Evolutionary conservation across 352 stramenopile genomes (phyloP).

Genomic region (Phytopythium mirpurense): DNA sequence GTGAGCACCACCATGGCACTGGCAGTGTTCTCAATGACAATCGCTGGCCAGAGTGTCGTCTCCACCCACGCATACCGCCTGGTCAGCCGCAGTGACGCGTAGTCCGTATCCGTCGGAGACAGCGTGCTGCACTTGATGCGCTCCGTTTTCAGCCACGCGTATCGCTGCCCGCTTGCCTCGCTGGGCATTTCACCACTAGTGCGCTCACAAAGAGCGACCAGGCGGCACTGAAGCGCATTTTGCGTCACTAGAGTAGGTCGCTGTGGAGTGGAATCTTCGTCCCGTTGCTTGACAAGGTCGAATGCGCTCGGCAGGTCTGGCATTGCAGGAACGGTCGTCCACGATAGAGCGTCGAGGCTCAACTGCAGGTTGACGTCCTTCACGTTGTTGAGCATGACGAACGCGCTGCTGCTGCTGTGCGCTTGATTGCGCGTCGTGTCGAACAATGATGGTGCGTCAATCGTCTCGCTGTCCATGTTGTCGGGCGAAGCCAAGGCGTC

Average conservation of each 20-base stretch:
- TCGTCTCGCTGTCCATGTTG: neutral
- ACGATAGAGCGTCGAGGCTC: slow-evolving; percentile 19
- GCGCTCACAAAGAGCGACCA: neutral
- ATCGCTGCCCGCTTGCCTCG: slow-evolving; percentile 7
- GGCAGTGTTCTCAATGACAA: slow-evolving; percentile 34
- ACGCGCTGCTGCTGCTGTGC: neutral
- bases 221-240: neutral
- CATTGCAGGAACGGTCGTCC: slow-evolving; percentile 19
- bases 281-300: slow-evolving; percentile 35
- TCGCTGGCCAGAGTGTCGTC: slow-evolving; percentile 35
- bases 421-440: neutral
- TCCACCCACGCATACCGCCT: slow-evolving; percentile 53
- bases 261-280: slow-evolving; percentile 7
- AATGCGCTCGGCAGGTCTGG: slow-evolving; percentile 35
- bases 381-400: slow-evolving; percentile 32
- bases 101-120: slow-evolving; percentile 44
- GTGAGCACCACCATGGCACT: slow-evolving; percentile 21
- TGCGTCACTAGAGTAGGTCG: neutral
- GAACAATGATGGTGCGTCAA: neutral
- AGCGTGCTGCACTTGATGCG: slow-evolving; percentile 32
- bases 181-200: neutral
- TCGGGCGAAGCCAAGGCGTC: neutral
- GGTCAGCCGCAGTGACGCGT: slow-evolving; percentile 26
- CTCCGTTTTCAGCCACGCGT: slow-evolving; percentile 27
- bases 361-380: slow-evolving; percentile 16